Evolutionary conservation across 768 basidiomycete genomes (phyloP), one percentile per base, ranked within the genome.

Genomic region (Trametes sanguinea): DNA sequence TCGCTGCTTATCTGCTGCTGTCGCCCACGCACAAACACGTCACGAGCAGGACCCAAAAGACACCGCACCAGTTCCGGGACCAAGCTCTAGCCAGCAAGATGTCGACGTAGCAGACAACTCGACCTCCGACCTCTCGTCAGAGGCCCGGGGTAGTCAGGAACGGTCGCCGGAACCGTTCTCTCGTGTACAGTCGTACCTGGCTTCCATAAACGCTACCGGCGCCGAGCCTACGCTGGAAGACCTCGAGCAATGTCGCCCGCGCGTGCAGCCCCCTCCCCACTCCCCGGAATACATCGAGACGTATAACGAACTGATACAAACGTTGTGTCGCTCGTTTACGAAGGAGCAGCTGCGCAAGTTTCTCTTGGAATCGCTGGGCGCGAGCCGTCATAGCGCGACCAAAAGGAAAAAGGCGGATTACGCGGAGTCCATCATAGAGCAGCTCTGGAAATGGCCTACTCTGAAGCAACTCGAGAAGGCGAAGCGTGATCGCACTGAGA

Each of bases 381-480:
- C 74, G 6, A 51, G 60, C 29, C 27, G 45, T 22, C 62, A 50
- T 37, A 50, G 57, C 27, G 45, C 61, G 37, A 54, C 65, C 3
- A 61, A 62, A 8, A 57, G 63, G 42, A 70, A 50, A 59, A 75
- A 74, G 63, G 51, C 63, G 5, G 67, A 73, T 2, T 71, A 66
- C 58, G 73, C 51, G 2, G 68, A 71, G 57, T 61, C 65, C 6
- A 84, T 91, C 62, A 79, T 92, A 30, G 85, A 89, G 70, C 74
- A 80, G 61, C 75, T 78, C 58, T 93, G 90, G 90, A 77, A 76
- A 30, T 91, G 88, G 88, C 84, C 86, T 6, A 82, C 86, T 30
- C 69, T 89, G 56, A 73, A 76, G 47, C 78, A 81, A 33, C 76
- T 88, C 6, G 77, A 81, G 67, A 80, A 79, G 67, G 73, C 79